Percentiles rank a stretch among this genome's conserved stretches.
Evolutionary conservation across 108 stramenopile genomes (phyloP).

Genomic region (Nitzschia sp.): DNA sequence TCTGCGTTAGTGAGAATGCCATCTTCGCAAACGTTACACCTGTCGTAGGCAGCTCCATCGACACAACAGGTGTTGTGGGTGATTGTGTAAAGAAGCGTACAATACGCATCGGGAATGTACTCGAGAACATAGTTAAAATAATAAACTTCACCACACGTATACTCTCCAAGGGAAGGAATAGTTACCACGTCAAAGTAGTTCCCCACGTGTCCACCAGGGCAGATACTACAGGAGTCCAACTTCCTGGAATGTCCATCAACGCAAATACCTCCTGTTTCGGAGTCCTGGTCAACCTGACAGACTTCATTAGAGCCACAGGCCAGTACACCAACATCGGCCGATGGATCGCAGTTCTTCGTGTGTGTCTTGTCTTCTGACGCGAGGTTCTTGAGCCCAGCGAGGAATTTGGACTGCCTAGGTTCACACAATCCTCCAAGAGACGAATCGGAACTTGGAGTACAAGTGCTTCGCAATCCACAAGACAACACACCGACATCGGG

Average conservation of each 20-base stretch:
- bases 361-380: neutral
- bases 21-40: neutral
- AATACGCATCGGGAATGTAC: neutral
- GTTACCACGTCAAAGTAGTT: neutral
- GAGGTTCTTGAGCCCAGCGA: no score
- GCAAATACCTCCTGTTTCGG: neutral
- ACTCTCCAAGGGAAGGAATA: neutral
- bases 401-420: neutral
- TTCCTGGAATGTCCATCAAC: neutral
- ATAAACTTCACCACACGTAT: neutral
- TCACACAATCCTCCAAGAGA: neutral
- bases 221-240: neutral
- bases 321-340: constrained; percentile 8
- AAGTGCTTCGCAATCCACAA: neutral
- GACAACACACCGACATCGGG: constrained; percentile 7
- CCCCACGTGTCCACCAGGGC: neutral
- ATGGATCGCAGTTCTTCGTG: neutral
- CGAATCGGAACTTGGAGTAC: neutral
- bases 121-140: neutral
- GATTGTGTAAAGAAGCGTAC: neutral
- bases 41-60: neutral
- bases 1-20: neutral
- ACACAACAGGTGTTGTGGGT: neutral
- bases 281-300: neutral
- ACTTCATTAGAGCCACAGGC: neutral